phyloP scores from a whole-genome alignment of 2,329 filamentous ascomycete species.

The Proliferodiscus dingleyae region DNA sequence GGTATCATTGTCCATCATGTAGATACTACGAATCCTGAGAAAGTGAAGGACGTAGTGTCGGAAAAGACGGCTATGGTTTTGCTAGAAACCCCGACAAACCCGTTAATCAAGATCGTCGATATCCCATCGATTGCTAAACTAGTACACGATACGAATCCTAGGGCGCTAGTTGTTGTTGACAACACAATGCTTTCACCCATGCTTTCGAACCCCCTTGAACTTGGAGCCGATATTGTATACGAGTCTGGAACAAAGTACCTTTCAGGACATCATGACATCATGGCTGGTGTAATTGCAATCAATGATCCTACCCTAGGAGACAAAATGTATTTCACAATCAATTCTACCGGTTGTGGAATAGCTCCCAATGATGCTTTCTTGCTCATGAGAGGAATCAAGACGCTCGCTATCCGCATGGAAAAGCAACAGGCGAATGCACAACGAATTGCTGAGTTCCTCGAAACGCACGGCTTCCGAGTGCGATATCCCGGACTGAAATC shows the following conservation, averaged over 20 bases:
- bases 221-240: constrained; percentile 94
- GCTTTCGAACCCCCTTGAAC: constrained; percentile 86
- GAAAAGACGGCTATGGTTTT: constrained; percentile 91
- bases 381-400: constrained; percentile 93
- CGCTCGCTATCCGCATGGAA: constrained; percentile 95
- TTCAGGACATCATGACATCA: constrained; percentile 96
- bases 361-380: constrained; percentile 95
- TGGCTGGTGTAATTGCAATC: constrained; percentile 93
- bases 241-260: constrained; percentile 98
- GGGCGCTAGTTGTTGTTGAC: constrained; percentile 84
- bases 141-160: constrained; percentile 72
- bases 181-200: constrained; percentile 99
- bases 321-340: constrained; percentile 94
- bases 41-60: constrained; percentile 63
- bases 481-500: constrained; percentile 91
- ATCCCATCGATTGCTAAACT: constrained; percentile 72
- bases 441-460: constrained; percentile 86
- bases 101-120: constrained; percentile 96
- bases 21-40: constrained; percentile 77
- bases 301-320: constrained; percentile 80
- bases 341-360: constrained; percentile 88
- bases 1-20: constrained; percentile 95
- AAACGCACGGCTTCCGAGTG: constrained; percentile 86
- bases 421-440: constrained; percentile 94
- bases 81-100: constrained; percentile 94